A percentile compares a stretch with the other conserved stretches of the same genome.
These are phyloP conservation scores for Macrophomina phaseolina DNA, from an alignment of 2,329 filamentous ascomycete genomes.

Conservation along the genomic window DNA sequence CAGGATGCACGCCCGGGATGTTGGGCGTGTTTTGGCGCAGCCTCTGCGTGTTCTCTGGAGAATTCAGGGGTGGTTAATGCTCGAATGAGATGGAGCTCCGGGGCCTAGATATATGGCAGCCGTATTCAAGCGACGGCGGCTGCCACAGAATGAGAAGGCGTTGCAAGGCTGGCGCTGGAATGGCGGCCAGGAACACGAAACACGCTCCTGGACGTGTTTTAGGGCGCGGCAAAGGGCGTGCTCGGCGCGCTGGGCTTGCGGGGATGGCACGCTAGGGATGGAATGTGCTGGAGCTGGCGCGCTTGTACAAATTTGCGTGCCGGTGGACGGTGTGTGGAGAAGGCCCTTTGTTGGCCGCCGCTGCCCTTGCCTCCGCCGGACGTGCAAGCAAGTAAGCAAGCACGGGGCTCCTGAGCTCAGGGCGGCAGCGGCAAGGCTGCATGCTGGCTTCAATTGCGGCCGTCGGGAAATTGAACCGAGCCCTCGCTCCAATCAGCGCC, in stretches of 20 bases:
- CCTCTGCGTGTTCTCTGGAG: slow-evolving; percentile 7
- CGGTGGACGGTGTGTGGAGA: slow-evolving; percentile 12
- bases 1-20: slow-evolving; percentile 22
- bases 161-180: slow-evolving; percentile 8
- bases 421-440: neutral
- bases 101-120: slow-evolving; percentile 6
- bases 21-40: neutral
- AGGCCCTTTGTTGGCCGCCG: neutral
- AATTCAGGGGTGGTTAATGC: slow-evolving; percentile 22
- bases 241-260: neutral
- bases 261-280: neutral
- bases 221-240: neutral
- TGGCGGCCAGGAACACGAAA: neutral
- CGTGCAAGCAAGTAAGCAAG: neutral
- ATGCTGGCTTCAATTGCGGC: neutral
- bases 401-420: slow-evolving; percentile 1
- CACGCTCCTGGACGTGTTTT: neutral
- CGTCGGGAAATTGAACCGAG: slow-evolving; percentile 15
- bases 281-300: slow-evolving; percentile 12
- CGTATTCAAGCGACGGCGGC: neutral
- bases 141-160: slow-evolving; percentile 1
- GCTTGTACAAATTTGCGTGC: slow-evolving; percentile 16
- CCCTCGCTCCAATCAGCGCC: slow-evolving; percentile 6
- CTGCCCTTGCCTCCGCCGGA: slow-evolving; percentile 3
- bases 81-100: slow-evolving; percentile 5